Evolutionary conservation across 768 basidiomycete species (phyloP), one percentile per base, ranked within the genome.

Genomic region (Plicaturopsis crispa): DNA sequence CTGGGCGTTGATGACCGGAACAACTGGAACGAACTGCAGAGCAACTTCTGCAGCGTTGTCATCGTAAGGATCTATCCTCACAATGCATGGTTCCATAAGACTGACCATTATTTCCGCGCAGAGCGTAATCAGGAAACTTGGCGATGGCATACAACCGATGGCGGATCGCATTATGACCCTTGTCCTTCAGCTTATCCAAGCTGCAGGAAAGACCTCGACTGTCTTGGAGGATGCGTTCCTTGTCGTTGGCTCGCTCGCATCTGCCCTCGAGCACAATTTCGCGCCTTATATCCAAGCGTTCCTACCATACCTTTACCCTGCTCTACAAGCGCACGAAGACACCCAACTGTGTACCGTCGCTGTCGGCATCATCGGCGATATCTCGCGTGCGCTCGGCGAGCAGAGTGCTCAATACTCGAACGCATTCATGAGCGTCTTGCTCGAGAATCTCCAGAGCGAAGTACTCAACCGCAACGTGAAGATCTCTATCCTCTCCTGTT

Each of bases 11-110:
- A 99, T 60, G 96, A 99, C 54, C 81, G 89, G 45, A 93, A 92
- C 62, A 99, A 96, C 66, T 96, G 94, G 92, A 96, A 96, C 54
- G 94, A 99, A 57, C 71, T 99, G 18, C 93, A 96, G 58, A 84
- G 89, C 62, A 96, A 94, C 63, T 73, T 97, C 49, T 96, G 92
- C 58, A 80, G 84, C 47, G 86, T 96, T 33, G 70, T 88, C 38
- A 85, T 89, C 39, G 89, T 90, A 53, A 55, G 86, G 66, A 23
- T 24, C 13, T 16, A 24, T 5, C 33, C 30, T 5, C 30, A 5
- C 5, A 20, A 10, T 35, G 33, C 16, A 38, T 5, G 11, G 24
- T 16, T 24, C 20, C 14, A 20, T 35, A 7, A 33, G 20, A 19
- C 38, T 47, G 21, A 39, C 36, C 30, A 19, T 45, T 44, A 13